These are phyloP conservation scores for Aspergillus tubingensis DNA, from an alignment of 2,329 filamentous ascomycete genomes.

Conservation along the genomic window DNA sequence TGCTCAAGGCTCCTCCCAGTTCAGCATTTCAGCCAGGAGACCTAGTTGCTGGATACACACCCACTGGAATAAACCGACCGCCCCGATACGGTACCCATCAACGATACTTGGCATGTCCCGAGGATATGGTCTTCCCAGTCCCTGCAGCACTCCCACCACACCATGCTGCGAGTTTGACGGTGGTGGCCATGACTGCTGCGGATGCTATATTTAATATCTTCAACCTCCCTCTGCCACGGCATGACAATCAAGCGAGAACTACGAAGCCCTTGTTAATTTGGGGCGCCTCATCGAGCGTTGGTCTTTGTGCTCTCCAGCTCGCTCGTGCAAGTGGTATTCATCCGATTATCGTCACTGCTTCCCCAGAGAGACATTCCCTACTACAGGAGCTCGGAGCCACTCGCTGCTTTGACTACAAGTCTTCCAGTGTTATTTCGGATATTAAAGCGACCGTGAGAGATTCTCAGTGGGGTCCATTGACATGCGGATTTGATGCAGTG, in stretches of 20 bases:
- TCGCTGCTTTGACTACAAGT: slow-evolving; percentile 10
- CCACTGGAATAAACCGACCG: neutral
- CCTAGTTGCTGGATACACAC: neutral
- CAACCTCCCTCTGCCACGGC: neutral
- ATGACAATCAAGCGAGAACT: neutral
- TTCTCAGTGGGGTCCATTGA: neutral
- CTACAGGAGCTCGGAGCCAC: slow-evolving; percentile 7
- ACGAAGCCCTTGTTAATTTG: neutral
- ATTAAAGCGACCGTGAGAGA: neutral
- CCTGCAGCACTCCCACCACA: neutral
- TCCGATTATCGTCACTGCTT: slow-evolving; percentile 31
- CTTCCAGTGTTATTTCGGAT: slow-evolving; percentile 5
- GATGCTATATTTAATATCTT: neutral
- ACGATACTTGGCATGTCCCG: neutral
- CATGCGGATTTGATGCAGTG: neutral
- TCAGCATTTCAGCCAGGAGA: neutral
- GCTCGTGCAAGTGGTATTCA: slow-evolving; percentile 7
- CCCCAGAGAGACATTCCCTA: slow-evolving; percentile 22
- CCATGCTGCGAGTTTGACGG: neutral
- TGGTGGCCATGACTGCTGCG: neutral
- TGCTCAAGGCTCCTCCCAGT: neutral
- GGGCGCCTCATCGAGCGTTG: slow-evolving; percentile 8
- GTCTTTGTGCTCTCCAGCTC: slow-evolving; percentile 3
- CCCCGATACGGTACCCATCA: slow-evolving; percentile 3
- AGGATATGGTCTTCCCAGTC: slow-evolving; percentile 7